phyloP scores from a whole-genome alignment of 2,329 filamentous ascomycete species.

The Aspergillus brunneoviolaceus region DNA sequence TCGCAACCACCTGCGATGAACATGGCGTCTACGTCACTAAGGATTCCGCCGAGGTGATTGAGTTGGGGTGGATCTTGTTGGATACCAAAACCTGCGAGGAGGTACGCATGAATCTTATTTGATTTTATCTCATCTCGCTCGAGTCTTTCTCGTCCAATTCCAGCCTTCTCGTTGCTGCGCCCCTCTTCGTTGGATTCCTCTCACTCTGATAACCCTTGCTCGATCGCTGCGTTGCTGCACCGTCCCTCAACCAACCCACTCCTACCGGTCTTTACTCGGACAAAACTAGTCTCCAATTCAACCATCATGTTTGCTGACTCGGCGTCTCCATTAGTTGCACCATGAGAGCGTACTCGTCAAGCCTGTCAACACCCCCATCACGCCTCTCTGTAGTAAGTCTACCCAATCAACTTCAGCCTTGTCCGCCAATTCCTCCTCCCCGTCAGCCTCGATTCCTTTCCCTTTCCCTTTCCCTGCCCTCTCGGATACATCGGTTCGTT shows the following conservation, averaged over 20 bases:
- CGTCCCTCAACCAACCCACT: background rate
- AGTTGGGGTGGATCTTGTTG: conserved; percentile 95
- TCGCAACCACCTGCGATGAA: conserved; percentile 97
- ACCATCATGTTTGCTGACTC: conserved; percentile 22
- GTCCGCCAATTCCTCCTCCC: conserved; percentile 2
- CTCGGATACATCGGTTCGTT: conserved; percentile 22
- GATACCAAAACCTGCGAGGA: conserved; percentile 90
- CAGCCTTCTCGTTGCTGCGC: background rate
- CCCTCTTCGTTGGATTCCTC: conserved; percentile 1
- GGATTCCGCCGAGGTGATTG: conserved; percentile 98
- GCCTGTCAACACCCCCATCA: conserved; percentile 97
- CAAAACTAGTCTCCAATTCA: background rate
- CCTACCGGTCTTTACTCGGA: background rate
- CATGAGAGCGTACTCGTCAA: conserved; percentile 96
- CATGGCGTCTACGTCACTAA: conserved; percentile 99
- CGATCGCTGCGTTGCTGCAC: background rate
- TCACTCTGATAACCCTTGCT: background rate
- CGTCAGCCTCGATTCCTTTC: background rate
- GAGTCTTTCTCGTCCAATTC: conserved; percentile 3
- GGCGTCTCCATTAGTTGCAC: conserved; percentile 64
- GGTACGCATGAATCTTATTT: conserved; percentile 56
- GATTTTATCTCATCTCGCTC: background rate
- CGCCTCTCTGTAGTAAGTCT: conserved; percentile 93
- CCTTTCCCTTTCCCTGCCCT: background rate
- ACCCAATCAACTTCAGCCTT: conserved; percentile 15